Percentiles rank a stretch among this genome's conserved stretches.
Conservation (phyloP, 768 basidiomycete species). For the Psilocybe cubensis region DNA sequence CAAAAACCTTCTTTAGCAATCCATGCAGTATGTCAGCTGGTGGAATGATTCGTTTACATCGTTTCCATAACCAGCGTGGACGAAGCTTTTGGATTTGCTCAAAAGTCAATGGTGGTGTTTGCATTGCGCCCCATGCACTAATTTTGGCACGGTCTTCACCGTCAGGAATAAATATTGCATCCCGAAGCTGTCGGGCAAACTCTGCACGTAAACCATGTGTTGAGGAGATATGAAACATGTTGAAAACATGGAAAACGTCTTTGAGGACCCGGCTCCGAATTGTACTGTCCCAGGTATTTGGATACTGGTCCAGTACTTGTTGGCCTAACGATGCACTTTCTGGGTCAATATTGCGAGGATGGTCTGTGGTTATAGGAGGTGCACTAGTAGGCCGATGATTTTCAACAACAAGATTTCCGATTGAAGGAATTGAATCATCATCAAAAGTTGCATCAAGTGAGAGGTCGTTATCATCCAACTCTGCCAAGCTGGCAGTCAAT, state of each 20-base stretch:
- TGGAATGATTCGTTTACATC: slow-evolving; percentile 31
- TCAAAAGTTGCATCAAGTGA: too few relatives aligned
- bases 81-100: neutral
- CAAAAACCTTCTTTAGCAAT: slow-evolving; percentile 29
- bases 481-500: too few relatives aligned
- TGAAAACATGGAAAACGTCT: slow-evolving; percentile 31
- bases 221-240: slow-evolving; percentile 28
- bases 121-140: slow-evolving; percentile 17
- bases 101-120: slow-evolving; percentile 12
- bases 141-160: slow-evolving; percentile 23
- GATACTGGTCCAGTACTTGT: neutral
- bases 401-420: too few relatives aligned
- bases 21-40: slow-evolving; percentile 31
- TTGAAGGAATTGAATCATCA: too few relatives aligned
- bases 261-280: slow-evolving; percentile 26
- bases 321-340: neutral
- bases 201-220: slow-evolving; percentile 26
- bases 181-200: slow-evolving; percentile 10
- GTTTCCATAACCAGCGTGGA: slow-evolving; percentile 29
- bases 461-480: too few relatives aligned
- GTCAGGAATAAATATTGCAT: slow-evolving; percentile 20
- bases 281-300: neutral
- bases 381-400: too few relatives aligned
- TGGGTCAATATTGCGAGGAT: neutral
- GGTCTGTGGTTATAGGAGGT: too few relatives aligned